Conservation (phyloP, 148 eudicot genomes). For the Pharnaceum exiguum region DNA sequence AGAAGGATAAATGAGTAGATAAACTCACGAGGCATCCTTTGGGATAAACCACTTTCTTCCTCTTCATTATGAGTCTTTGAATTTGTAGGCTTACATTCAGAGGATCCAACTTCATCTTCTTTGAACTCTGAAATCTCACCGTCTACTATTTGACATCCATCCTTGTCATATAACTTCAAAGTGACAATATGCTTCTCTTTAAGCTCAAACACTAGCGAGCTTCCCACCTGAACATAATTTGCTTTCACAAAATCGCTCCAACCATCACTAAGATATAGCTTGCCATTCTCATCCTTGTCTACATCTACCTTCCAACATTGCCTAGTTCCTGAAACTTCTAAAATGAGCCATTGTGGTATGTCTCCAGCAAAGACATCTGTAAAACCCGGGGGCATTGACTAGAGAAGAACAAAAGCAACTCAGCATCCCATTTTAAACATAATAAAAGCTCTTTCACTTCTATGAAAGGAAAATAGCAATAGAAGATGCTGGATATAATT, state of each 20-base stretch:
- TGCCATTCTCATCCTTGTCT: slow-evolving; percentile 6
- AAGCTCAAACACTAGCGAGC: slow-evolving; percentile 14
- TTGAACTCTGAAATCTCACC: slow-evolving; percentile 2
- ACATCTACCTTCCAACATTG: slow-evolving; percentile 26
- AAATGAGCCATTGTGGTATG: slow-evolving; percentile 20
- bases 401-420: not conserved
- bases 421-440: not conserved
- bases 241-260: slow-evolving; percentile 20
- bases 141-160: slow-evolving; percentile 19
- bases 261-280: slow-evolving; percentile 12
- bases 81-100: not conserved
- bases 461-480: not conserved
- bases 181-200: slow-evolving; percentile 13
- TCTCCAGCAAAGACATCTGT: slow-evolving; percentile 12
- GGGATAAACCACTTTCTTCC: slow-evolving; percentile 7
- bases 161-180: slow-evolving; percentile 22
- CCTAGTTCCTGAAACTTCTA: slow-evolving; percentile 24
- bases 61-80: not conserved
- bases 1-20: not conserved
- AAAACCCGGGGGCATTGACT: slow-evolving; percentile 14
- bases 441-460: not conserved
- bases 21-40: slow-evolving; percentile 12
- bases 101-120: not conserved
- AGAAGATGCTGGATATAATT: too few species aligned
- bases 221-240: slow-evolving; percentile 13